These are phyloP conservation scores for Coemansia biformis DNA, from an alignment of 192 early-diverging fungal genomes.

Conservation along the genomic window DNA sequence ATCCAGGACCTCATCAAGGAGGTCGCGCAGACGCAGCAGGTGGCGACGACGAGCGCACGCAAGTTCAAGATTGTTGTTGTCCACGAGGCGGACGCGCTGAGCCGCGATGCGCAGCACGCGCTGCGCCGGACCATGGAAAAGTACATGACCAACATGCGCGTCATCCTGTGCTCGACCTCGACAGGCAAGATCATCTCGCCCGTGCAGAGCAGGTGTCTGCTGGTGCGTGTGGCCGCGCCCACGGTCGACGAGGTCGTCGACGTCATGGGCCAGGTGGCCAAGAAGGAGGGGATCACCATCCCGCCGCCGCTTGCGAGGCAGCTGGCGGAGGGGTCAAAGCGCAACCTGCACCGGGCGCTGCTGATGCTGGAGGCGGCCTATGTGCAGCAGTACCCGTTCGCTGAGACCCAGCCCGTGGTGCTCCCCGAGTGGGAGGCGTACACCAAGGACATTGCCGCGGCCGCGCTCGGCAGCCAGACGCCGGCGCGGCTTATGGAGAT, in stretches of 20 bases:
- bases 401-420: conserved; percentile 54
- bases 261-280: conserved; percentile 70
- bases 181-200: conserved; percentile 90
- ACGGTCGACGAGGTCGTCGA: conserved; percentile 63
- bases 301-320: conserved; percentile 57
- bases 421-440: conserved; percentile 85
- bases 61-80: conserved; percentile 93
- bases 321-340: conserved; percentile 65
- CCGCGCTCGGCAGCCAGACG: conserved; percentile 71
- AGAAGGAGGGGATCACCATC: conserved; percentile 68
- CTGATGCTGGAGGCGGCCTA: conserved; percentile 84
- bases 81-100: conserved; percentile 87
- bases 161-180: conserved; percentile 88
- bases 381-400: conserved; percentile 59
- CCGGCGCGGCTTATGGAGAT: conserved; percentile 66
- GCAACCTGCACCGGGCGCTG: conserved; percentile 85
- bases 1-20: conserved; percentile 96
- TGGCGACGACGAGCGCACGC: conserved; percentile 71
- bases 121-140: conserved; percentile 99
- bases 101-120: conserved; percentile 88
- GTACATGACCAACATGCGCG: conserved; percentile 86
- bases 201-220: conserved; percentile 84
- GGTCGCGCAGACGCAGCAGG: conserved; percentile 91
- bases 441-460: conserved; percentile 60
- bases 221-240: conserved; percentile 83